A percentile compares a stretch with the other conserved stretches of the same genome.
These are phyloP conservation scores for Clavispora carvajalis DNA, from an alignment of 805 yeast genomes.

Conservation along the genomic window DNA sequence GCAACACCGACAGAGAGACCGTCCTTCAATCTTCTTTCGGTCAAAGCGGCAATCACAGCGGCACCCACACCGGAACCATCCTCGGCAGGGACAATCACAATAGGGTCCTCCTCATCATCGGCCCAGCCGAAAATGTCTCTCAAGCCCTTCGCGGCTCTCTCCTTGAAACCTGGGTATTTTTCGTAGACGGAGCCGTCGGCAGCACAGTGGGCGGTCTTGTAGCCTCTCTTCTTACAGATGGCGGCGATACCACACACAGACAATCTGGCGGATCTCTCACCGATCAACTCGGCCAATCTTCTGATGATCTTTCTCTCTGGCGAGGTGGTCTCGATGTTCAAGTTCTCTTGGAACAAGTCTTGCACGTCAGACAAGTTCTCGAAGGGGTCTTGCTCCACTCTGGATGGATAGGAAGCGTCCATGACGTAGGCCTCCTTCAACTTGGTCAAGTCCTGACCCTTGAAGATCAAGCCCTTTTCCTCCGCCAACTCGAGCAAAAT, in stretches of 20 bases:
- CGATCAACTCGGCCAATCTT: slow-evolving; percentile 78
- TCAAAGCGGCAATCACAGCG: slow-evolving; percentile 93
- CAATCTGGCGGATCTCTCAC: slow-evolving; percentile 88
- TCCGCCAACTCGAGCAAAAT: slow-evolving; percentile 66
- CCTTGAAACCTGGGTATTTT: slow-evolving; percentile 87
- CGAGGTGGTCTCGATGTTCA: slow-evolving; percentile 60
- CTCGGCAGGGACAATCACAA: slow-evolving; percentile 84
- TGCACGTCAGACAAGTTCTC: slow-evolving; percentile 76
- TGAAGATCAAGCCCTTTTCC: slow-evolving; percentile 58
- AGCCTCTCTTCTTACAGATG: slow-evolving; percentile 78
- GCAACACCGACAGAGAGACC: slow-evolving; percentile 61
- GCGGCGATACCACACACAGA: slow-evolving; percentile 96
- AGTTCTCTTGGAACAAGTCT: slow-evolving; percentile 53
- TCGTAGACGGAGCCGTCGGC: slow-evolving; percentile 96
- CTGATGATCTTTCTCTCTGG: slow-evolving; percentile 82
- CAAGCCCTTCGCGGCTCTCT: slow-evolving; percentile 82
- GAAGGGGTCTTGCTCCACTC: slow-evolving; percentile 83
- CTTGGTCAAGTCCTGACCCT: slow-evolving; percentile 59
- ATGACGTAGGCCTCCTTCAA: slow-evolving; percentile 63
- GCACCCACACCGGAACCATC: slow-evolving; percentile 99
- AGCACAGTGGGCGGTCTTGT: slow-evolving; percentile 78
- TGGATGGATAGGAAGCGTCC: slow-evolving; percentile 87
- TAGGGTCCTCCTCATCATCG: slow-evolving; percentile 61
- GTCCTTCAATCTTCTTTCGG: slow-evolving; percentile 68
- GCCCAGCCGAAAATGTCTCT: slow-evolving; percentile 86